Evolutionary conservation across 2,329 filamentous ascomycete species (phyloP).

Genomic region (Tricladium varicosporioides): DNA sequence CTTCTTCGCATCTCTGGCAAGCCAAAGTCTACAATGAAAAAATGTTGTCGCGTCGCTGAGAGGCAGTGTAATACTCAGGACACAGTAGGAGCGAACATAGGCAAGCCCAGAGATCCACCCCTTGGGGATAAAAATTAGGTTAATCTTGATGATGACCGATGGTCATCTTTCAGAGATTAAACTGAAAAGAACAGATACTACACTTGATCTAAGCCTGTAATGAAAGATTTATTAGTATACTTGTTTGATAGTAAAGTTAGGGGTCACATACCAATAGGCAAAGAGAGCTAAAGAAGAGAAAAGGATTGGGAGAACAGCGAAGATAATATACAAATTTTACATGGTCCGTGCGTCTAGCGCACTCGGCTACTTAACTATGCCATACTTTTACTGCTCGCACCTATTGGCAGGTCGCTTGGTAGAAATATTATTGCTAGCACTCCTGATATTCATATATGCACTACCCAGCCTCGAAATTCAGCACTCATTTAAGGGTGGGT

Average conservation of each 20-base stretch:
- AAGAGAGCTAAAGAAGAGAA: slow-evolving; percentile 49
- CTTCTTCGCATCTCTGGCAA: slow-evolving; percentile 58
- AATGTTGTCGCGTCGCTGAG: slow-evolving; percentile 61
- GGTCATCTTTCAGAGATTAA: slow-evolving; percentile 56
- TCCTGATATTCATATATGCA: too few species aligned
- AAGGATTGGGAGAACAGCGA: background rate
- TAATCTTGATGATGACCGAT: slow-evolving; percentile 70
- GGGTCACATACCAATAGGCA: slow-evolving; percentile 43
- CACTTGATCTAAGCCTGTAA: slow-evolving; percentile 77
- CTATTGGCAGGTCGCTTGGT: too few species aligned
- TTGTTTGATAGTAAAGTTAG: too few species aligned
- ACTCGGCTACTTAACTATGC: too few species aligned
- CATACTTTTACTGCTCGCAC: too few species aligned
- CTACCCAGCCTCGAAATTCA: too few species aligned
- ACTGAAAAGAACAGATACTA: slow-evolving; percentile 94
- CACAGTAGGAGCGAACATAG: slow-evolving; percentile 64
- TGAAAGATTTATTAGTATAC: too few species aligned
- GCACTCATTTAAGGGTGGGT: too few species aligned
- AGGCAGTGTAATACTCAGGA: slow-evolving; percentile 75
- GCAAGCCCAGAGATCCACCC: slow-evolving; percentile 68
- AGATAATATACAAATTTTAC: background rate
- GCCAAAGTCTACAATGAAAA: slow-evolving; percentile 58
- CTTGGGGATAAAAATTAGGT: slow-evolving; percentile 70
- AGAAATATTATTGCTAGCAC: too few species aligned
- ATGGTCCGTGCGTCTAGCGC: background rate